phyloP scores from a whole-genome alignment of 345 rosid genomes.

The Rhodamnia rubescens region DNA sequence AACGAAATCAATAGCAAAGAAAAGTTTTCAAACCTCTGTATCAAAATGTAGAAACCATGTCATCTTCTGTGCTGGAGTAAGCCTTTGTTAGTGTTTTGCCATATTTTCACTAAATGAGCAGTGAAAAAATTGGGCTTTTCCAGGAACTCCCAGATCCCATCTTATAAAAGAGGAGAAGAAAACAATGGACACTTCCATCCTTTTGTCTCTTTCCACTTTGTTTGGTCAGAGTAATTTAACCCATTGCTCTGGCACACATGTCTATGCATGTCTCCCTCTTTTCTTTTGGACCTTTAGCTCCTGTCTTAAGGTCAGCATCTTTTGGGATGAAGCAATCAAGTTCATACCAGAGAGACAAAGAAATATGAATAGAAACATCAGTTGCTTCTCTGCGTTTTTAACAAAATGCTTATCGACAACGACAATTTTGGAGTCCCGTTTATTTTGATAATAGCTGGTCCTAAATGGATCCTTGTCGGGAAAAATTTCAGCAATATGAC shows the following conservation, averaged over 20 bases:
- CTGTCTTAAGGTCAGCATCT: not conserved
- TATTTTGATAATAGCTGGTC: not conserved
- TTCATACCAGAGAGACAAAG: not conserved
- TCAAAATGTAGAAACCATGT: not conserved
- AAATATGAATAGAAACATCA: not conserved
- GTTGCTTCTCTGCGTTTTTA: not conserved
- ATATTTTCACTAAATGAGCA: accelerated
- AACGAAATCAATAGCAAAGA: not conserved
- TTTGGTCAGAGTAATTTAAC: not conserved
- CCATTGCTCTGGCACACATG: not conserved
- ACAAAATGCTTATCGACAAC: not conserved
- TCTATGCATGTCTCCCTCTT: not conserved
- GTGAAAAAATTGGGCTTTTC: not conserved
- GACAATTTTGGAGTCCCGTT: not conserved
- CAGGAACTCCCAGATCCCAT: not conserved
- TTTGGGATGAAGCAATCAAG: not conserved
- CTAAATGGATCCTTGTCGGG: not conserved
- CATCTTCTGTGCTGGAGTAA: not conserved
- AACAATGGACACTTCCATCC: not conserved
- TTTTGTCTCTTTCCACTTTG: not conserved
- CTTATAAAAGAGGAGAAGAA: not conserved
- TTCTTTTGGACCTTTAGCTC: not conserved
- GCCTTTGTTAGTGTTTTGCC: not conserved
- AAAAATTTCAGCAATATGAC: not conserved
- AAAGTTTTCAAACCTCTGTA: accelerated